A percentile compares a stretch with the other conserved stretches of the same genome.
Evolutionary conservation across 179 eudicot genomes (phyloP).

Genomic region (Kewa caespitosa): DNA sequence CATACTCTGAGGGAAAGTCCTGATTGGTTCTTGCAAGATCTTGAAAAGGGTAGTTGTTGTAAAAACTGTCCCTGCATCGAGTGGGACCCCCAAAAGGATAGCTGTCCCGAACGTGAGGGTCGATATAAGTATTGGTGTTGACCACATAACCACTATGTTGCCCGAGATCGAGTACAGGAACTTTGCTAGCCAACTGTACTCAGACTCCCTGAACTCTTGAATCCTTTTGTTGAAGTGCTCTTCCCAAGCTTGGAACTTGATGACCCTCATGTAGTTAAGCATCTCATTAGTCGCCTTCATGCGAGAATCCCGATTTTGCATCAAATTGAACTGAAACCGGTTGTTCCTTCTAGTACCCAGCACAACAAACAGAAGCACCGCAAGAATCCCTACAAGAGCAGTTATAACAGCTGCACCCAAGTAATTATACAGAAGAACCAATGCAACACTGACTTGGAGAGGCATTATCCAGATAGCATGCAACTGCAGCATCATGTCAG

Average conservation of each 20-base stretch:
- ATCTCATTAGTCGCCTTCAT: constrained; percentile 97
- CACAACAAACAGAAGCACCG: constrained; percentile 54
- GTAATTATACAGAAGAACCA: constrained; percentile 52
- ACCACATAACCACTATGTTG: constrained; percentile 82
- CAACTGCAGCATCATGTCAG: constrained; percentile 93
- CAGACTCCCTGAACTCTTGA: constrained; percentile 56
- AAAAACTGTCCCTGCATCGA: constrained; percentile 83
- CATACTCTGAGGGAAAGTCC: constrained; percentile 92
- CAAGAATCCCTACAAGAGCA: constrained; percentile 49
- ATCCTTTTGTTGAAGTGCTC: constrained; percentile 74
- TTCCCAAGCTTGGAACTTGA: constrained; percentile 98
- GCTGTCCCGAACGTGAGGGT: constrained; percentile 73
- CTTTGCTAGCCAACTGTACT: constrained; percentile 72
- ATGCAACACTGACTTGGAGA: constrained; percentile 59
- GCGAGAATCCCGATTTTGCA: constrained; percentile 73
- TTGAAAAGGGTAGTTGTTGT: constrained; percentile 73
- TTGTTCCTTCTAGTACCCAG: constrained; percentile 60
- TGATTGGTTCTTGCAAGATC: constrained; percentile 85
- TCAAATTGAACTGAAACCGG: constrained; percentile 54
- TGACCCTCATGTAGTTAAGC: constrained; percentile 92
- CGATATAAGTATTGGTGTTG: constrained; percentile 60
- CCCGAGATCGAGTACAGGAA: constrained; percentile 64
- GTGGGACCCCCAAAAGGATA: constrained; percentile 53
- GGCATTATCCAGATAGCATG: constrained; percentile 91
- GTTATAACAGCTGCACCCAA: constrained; percentile 58